Evolutionary conservation across 768 basidiomycete genomes (phyloP).

Genomic region (Auricularia auricula-judae): DNA sequence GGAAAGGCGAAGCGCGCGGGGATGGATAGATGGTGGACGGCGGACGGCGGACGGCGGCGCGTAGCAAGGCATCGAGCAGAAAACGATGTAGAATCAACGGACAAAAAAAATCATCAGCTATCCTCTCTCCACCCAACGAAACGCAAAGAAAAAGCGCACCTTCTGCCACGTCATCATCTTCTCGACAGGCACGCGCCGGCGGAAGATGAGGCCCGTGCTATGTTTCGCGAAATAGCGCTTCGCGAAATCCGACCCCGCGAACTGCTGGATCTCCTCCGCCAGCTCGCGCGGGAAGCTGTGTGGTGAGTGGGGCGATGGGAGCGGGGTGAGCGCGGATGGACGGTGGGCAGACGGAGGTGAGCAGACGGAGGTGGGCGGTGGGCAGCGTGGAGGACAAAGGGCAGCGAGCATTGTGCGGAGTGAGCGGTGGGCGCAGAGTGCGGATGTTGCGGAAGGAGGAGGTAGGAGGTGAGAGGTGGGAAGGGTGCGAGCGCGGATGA

Average conservation of each 20-base stretch:
- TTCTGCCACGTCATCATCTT: slow-evolving; percentile 93
- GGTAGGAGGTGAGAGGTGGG: too few species aligned
- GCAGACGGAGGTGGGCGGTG: slow-evolving; percentile 1
- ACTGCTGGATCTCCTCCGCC: slow-evolving; percentile 76
- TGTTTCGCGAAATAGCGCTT: slow-evolving; percentile 83
- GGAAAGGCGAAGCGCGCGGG: too few species aligned
- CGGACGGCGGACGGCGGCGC: too few species aligned
- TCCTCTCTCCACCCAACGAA: neutral
- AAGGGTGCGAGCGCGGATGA: too few species aligned
- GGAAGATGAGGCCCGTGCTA: slow-evolving; percentile 80
- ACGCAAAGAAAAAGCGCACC: slow-evolving; percentile 23
- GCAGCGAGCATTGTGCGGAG: too few species aligned
- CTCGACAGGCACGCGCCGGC: slow-evolving; percentile 66
- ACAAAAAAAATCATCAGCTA: neutral
- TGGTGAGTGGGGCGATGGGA: too few species aligned
- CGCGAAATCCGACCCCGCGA: slow-evolving; percentile 79
- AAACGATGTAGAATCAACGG: too few species aligned
- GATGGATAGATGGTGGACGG: too few species aligned
- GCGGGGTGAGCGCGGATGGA: neutral
- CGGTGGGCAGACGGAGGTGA: neutral
- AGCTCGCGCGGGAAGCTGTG: slow-evolving; percentile 57
- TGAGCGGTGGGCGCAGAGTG: too few species aligned
- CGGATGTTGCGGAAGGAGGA: too few species aligned
- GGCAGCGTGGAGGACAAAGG: too few species aligned
- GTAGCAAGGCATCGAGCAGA: too few species aligned